These are phyloP conservation scores for Serpula lacrymans DNA, from an alignment of 768 basidiomycete species.

Conservation along the genomic window DNA sequence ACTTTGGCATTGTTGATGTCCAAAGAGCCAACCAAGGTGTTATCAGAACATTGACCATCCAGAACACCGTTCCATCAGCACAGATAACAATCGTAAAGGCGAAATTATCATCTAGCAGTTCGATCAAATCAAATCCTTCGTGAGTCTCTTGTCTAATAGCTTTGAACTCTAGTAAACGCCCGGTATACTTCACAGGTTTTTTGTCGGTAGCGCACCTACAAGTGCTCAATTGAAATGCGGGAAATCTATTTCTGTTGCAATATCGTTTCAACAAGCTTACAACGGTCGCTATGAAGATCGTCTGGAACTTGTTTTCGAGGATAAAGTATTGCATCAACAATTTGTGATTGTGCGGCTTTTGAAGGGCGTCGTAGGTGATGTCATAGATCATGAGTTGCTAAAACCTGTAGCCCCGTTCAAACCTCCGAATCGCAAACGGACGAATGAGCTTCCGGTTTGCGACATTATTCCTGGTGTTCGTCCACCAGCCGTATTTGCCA, in stretches of 20 bases:
- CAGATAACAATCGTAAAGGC: conserved; percentile 8
- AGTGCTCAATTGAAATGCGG: conserved; percentile 19
- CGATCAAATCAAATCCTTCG: conserved; percentile 28
- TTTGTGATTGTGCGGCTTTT: conserved; percentile 50
- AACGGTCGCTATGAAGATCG: conserved; percentile 51
- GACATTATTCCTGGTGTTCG: background rate
- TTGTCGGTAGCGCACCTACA: conserved; percentile 13
- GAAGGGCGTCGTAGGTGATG: conserved; percentile 43
- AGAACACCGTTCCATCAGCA: conserved; percentile 4
- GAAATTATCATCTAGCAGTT: conserved; percentile 8
- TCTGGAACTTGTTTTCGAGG: conserved; percentile 50
- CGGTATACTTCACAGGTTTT: conserved; percentile 20
- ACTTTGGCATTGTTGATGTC: conserved; percentile 49
- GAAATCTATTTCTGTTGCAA: conserved; percentile 22
- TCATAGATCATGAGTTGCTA: conserved; percentile 42
- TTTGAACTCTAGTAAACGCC: conserved; percentile 1
- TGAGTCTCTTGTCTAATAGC: conserved; percentile 12
- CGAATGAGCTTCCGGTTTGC: too few species aligned
- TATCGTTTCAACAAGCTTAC: conserved; percentile 29
- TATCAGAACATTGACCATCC: conserved; percentile 5
- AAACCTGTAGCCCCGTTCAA: conserved; percentile 38
- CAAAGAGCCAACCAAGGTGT: conserved; percentile 17
- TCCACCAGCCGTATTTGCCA: background rate
- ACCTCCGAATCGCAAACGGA: background rate
- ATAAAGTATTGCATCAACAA: conserved; percentile 35